Base-by-base conservation (phyloP, 2,329 filamentous ascomycete species). In the Fusarium subtropicale region DNA sequence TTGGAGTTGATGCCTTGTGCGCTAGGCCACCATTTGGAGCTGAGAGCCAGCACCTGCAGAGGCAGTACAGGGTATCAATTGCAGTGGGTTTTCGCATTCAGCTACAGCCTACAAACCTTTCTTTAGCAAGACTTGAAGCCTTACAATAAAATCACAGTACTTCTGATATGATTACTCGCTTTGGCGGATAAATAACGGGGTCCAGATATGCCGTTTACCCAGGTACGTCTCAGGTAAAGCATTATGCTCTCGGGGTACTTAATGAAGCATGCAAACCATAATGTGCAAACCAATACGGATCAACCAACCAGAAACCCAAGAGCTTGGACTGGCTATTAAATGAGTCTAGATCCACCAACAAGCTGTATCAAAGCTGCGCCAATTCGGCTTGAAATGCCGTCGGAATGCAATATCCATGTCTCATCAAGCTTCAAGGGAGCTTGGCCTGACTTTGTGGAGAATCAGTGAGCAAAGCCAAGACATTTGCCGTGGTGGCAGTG, bases 311-410 rank as follows among this genome's bases (percentile, higher is more conserved):
- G 44, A 44, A 28, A 18, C 26, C 46, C 53, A 54, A 58, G 53
- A 64, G 57, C 66, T 56, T 52, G 51, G 44, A n/a, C 61, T 46
- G 6, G 30, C 46, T 9, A 31, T 51, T 28, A 12, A 30, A 12
- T 30, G 28, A 30, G 11, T 30, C 28, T 12, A 51, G 56, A 60
- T 64, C 71, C 69, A 73, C 70, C 48, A 44, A 55, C 51, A 41
- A 53, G 30, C 55, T 24, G 58, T 66, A 38, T 46, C 26, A 7
- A n/a, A 51, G 12, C 50, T 50, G 11, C 52, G 62, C 56, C 56
- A 69, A 66, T 46, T 69, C 67, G 66, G 66, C 53, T 42, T 52
- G 33, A 54, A 28, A 24, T 69, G 62, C 62, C 66, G 67, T 50
- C 26, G 41, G 30, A 28, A 46, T 50, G 38, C 24, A 24, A 2